phyloP scores from a whole-genome alignment of 768 basidiomycete genomes.

The Clavulina sp. region DNA sequence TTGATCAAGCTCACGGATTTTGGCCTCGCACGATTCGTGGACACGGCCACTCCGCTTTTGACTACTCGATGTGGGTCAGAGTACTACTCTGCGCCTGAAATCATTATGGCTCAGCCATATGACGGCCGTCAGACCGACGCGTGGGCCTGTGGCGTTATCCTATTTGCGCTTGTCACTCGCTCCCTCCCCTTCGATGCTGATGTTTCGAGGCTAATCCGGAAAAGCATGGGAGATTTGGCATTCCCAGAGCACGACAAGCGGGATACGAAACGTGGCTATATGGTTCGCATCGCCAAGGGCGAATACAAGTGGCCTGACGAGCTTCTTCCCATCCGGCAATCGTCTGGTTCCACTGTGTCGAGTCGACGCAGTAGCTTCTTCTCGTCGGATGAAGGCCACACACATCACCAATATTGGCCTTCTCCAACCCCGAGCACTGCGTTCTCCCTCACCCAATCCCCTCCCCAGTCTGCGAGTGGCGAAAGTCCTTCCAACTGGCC shows the following conservation, averaged over 20 bases:
- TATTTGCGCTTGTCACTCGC: conserved; percentile 58
- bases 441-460: too few species aligned
- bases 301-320: conserved; percentile 54
- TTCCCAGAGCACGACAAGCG: neutral
- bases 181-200: conserved; percentile 47
- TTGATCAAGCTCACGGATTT: conserved; percentile 79
- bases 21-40: conserved; percentile 72
- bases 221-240: neutral
- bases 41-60: conserved; percentile 41
- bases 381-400: too few species aligned
- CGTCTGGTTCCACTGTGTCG: too few species aligned
- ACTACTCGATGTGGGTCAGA: conserved; percentile 76
- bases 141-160: conserved; percentile 80
- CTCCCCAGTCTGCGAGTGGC: too few species aligned
- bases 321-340: too few species aligned
- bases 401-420: too few species aligned
- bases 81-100: conserved; percentile 70
- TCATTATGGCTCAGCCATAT: conserved; percentile 47
- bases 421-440: too few species aligned
- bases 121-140: conserved; percentile 75
- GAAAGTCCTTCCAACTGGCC: too few species aligned
- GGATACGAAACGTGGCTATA: conserved; percentile 28
- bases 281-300: conserved; percentile 66
- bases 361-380: too few species aligned
- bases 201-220: neutral